Evolutionary conservation across 2,329 filamentous ascomycete species (phyloP).

Genomic region (Penicillium sp.): DNA sequence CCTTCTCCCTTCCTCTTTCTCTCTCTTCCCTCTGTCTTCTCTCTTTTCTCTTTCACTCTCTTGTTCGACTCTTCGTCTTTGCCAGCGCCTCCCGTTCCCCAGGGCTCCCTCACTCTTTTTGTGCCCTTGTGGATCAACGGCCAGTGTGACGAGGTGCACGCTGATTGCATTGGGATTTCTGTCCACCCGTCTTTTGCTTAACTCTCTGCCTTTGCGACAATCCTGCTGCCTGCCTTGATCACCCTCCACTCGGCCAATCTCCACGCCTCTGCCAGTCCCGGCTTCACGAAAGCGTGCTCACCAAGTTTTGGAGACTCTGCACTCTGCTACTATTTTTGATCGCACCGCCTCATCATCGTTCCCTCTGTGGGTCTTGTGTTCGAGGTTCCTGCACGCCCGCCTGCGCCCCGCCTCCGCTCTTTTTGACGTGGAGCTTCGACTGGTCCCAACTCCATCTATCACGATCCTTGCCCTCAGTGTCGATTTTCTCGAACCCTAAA

Average conservation of each 20-base stretch:
- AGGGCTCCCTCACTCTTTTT: conserved; percentile 1
- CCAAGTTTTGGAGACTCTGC: no score
- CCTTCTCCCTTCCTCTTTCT: conserved; percentile 1
- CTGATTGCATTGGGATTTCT: no score
- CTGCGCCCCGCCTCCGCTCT: conserved; percentile 2
- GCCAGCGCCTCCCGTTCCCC: background rate
- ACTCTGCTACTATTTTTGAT: background rate
- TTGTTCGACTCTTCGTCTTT: no score
- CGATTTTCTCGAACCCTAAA: no score
- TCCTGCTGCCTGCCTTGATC: no score
- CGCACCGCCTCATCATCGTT: background rate
- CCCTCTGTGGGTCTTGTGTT: background rate
- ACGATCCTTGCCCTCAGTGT: no score
- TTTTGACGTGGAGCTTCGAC: background rate
- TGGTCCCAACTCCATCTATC: background rate
- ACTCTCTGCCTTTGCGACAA: background rate
- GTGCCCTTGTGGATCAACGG: background rate
- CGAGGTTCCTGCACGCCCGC: background rate
- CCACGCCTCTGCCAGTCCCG: no score
- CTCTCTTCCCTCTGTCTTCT: background rate
- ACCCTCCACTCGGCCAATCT: no score
- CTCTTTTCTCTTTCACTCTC: no score
- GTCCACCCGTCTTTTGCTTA: background rate
- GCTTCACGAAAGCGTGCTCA: no score
- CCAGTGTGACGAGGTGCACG: no score